Conservation (phyloP, 352 stramenopile species). For the Globisporangium yorkense region DNA sequence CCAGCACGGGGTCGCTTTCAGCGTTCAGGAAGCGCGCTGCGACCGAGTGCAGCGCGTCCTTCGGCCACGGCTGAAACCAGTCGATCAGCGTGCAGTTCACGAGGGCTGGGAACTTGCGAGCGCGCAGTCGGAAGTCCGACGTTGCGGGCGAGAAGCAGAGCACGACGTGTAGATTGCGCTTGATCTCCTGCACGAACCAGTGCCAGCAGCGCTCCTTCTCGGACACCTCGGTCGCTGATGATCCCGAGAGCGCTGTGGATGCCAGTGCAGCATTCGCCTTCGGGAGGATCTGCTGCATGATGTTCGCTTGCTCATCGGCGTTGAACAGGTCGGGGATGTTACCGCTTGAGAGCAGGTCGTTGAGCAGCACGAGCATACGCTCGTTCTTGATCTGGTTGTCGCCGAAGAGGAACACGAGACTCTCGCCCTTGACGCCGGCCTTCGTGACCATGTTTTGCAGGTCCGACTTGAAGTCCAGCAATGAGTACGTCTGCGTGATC, state of each 20-base stretch:
- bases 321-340: slow-evolving; percentile 92
- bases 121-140: slow-evolving; percentile 80
- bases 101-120: slow-evolving; percentile 91
- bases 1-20: slow-evolving; percentile 19
- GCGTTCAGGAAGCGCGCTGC: slow-evolving; percentile 73
- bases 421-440: slow-evolving; percentile 90
- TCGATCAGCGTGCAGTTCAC: slow-evolving; percentile 94
- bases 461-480: slow-evolving; percentile 94
- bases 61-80: slow-evolving; percentile 92
- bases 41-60: slow-evolving; percentile 89
- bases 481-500: slow-evolving; percentile 87
- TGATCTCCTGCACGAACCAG: slow-evolving; percentile 89
- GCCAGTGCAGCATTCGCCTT: slow-evolving; percentile 74
- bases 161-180: slow-evolving; percentile 92
- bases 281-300: slow-evolving; percentile 84
- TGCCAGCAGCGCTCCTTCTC: slow-evolving; percentile 93
- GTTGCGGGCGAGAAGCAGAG: slow-evolving; percentile 93
- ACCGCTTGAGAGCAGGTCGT: slow-evolving; percentile 90
- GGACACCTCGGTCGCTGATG: slow-evolving; percentile 33
- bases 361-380: slow-evolving; percentile 93
- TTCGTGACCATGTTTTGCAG: slow-evolving; percentile 89
- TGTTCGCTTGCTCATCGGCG: slow-evolving; percentile 85
- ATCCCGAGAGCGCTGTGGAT: neutral
- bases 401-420: slow-evolving; percentile 89
- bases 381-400: slow-evolving; percentile 95